Evolutionary conservation across 192 early-diverging fungal genomes (phyloP), one percentile per base, ranked within the genome.

Genomic region (Backusella parvicylindrica): DNA sequence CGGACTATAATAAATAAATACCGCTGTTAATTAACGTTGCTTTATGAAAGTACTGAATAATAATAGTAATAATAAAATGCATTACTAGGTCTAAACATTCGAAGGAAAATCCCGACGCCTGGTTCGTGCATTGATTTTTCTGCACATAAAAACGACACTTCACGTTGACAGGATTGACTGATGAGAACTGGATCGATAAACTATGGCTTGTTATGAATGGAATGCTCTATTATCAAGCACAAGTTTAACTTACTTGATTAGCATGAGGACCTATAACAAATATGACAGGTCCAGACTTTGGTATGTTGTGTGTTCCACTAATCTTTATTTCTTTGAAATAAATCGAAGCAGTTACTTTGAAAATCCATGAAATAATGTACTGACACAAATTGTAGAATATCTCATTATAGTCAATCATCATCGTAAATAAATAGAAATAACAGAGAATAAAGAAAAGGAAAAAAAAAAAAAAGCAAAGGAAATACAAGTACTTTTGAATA

Each of bases 121-220:
- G 79, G 81, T 78, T 91, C 91, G 35, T 92, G 88, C 95, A 97
- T 97, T 36, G 92, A 93, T 74, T 93, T 95, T 73, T 93, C 93
- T 15, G 96, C 95, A 49, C 87, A 87, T 56, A 96, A 67, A 74
- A 94, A 95, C 37, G 89, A 94, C 21, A 95, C 91, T 35, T 87
- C 84, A 64, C 96, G 86, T 28, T 86, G 83, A 43, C 92, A 93
- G 70, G 94, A 91, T 66, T 88, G 89, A 75, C 96, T 90, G 9
- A 99, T 82, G 74, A 98, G 91, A 38, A 97, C 70, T 6, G 97
- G 96, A 82, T 99, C 98, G 33, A 99, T 91, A 85, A 99, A 98
- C 91, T 94, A 83, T 67, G 32, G 18, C 31, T 16, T 16, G 33
- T 16, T 37, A 7, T 60, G n/a, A 21, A 31, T 64, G 40, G 6